phyloP scores from a whole-genome alignment of 768 basidiomycete genomes.

The Fibroporia radiculosa region DNA sequence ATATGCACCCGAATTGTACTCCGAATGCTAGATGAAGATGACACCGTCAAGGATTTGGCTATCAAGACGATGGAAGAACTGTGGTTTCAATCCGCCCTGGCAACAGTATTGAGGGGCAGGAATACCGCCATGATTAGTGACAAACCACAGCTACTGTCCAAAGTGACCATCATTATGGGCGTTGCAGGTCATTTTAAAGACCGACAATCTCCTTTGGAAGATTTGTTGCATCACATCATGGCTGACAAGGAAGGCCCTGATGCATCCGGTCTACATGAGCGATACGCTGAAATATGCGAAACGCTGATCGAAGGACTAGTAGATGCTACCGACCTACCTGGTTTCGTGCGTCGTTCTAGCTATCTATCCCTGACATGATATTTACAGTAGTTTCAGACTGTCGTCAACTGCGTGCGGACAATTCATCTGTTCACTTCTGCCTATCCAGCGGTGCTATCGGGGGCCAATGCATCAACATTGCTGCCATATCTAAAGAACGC shows the following conservation, averaged over 20 bases:
- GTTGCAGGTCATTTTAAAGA: slow-evolving; percentile 80
- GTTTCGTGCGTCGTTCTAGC: slow-evolving; percentile 48
- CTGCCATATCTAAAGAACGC: slow-evolving; percentile 88
- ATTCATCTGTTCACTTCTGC: slow-evolving; percentile 79
- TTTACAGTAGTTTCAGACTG: slow-evolving; percentile 43
- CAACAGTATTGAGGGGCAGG: neutral
- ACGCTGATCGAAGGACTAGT: slow-evolving; percentile 82
- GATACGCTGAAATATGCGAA: slow-evolving; percentile 80
- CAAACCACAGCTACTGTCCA: slow-evolving; percentile 49
- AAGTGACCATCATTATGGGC: slow-evolving; percentile 79
- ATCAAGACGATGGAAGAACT: slow-evolving; percentile 86
- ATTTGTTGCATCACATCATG: slow-evolving; percentile 78
- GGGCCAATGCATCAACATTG: slow-evolving; percentile 74
- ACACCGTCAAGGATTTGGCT: slow-evolving; percentile 89
- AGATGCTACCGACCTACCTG: slow-evolving; percentile 74
- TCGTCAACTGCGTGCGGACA: slow-evolving; percentile 78
- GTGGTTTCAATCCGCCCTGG: slow-evolving; percentile 55
- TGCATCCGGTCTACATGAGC: slow-evolving; percentile 44
- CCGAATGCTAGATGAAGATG: slow-evolving; percentile 89
- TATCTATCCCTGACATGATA: neutral
- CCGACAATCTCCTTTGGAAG: slow-evolving; percentile 76
- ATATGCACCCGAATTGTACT: slow-evolving; percentile 77
- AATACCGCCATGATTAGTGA: slow-evolving; percentile 17
- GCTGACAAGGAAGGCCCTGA: slow-evolving; percentile 57
- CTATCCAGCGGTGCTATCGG: slow-evolving; percentile 79